A percentile compares a stretch with the other conserved stretches of the same genome.
Evolutionary conservation across 305 asterid species (phyloP).

Genomic region (Fraxinus platypoda): DNA sequence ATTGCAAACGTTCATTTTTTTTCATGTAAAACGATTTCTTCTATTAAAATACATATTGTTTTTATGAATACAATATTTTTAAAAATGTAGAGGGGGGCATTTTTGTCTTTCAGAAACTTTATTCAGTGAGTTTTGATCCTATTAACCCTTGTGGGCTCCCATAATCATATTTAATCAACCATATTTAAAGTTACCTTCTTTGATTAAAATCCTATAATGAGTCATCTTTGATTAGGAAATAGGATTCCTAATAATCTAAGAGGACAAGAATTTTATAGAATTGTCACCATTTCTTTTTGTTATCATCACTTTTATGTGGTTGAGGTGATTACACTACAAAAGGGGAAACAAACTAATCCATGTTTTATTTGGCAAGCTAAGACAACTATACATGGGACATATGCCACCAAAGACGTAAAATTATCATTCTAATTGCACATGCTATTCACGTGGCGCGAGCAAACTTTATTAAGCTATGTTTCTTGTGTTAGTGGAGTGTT

Average conservation of each 20-base stretch:
- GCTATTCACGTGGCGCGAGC: constrained; percentile 33
- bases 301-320: constrained; percentile 24
- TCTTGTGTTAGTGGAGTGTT: neutral
- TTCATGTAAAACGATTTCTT: neutral
- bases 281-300: constrained; percentile 15
- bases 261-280: constrained; percentile 23
- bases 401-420: constrained; percentile 37
- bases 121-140: constrained; percentile 33
- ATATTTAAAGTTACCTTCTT: constrained; percentile 4
- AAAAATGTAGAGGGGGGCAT: constrained; percentile 17
- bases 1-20: neutral
- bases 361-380: constrained; percentile 26
- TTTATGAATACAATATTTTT: neutral
- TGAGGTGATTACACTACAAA: constrained; percentile 24
- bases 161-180: constrained; percentile 26
- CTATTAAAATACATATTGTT: neutral
- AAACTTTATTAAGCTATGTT: neutral
- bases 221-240: constrained; percentile 25
- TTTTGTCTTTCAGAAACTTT: constrained; percentile 14
- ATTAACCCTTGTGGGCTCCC: constrained; percentile 30
- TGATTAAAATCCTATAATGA: constrained; percentile 20
- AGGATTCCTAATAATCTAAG: constrained; percentile 23
- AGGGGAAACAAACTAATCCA: constrained; percentile 32
- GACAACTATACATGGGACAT: constrained; percentile 43
- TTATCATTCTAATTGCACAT: constrained; percentile 30